These are phyloP conservation scores for Malania oleifera DNA, from an alignment of 164 flowering plant species.

Conservation along the genomic window DNA sequence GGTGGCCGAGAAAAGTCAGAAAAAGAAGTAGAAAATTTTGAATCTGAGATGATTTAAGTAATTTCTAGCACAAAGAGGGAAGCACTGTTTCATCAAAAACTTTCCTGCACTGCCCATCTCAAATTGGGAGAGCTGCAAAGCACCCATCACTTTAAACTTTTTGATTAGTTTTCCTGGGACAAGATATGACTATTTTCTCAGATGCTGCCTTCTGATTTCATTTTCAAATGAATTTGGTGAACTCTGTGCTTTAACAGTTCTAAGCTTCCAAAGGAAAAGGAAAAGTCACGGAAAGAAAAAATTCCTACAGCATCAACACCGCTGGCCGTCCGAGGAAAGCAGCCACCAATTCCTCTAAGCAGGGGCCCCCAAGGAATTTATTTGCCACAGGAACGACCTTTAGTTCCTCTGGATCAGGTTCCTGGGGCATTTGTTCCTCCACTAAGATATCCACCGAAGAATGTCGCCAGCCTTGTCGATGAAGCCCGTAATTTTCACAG, in stretches of 20 bases:
- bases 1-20: no score
- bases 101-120: no score
- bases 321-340: neutral
- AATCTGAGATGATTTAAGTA: no score
- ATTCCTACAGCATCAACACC: neutral
- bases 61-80: no score
- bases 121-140: no score
- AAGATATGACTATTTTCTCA: no score
- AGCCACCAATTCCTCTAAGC: neutral
- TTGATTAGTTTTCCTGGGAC: no score
- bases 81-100: no score
- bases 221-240: neutral
- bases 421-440: constrained; percentile 19
- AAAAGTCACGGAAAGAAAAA: constrained; percentile 15
- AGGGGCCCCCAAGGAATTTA: neutral
- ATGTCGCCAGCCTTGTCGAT: constrained; percentile 7
- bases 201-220: no score
- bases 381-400: neutral
- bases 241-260: neutral
- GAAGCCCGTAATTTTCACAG: neutral
- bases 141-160: no score
- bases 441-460: constrained; percentile 24
- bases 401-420: constrained; percentile 6
- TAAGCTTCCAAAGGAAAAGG: constrained; percentile 16
- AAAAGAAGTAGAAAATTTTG: no score